A percentile compares a stretch with the other conserved stretches of the same genome.
Conservation (phyloP, 2,329 filamentous ascomycete species). For the Fusarium sp. region DNA sequence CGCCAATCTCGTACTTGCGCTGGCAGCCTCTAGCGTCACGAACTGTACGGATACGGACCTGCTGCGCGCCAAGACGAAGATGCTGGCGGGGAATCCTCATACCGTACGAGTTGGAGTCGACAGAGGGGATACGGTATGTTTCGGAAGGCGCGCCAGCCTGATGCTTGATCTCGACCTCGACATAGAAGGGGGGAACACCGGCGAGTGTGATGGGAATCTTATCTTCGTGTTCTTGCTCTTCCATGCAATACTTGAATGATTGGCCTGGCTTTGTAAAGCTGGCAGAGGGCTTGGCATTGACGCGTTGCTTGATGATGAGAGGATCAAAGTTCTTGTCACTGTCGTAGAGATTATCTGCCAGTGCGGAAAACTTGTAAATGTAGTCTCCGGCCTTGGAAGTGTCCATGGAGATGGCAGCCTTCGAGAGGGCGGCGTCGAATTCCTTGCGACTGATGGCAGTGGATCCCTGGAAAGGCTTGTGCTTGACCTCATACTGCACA, state of each 20-base stretch:
- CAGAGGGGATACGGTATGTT: conserved; percentile 84
- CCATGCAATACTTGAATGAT: conserved; percentile 95
- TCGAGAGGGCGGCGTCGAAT: conserved; percentile 82
- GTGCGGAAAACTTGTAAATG: conserved; percentile 86
- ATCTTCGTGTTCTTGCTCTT: conserved; percentile 86
- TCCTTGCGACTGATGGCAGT: conserved; percentile 77
- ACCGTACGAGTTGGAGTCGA: conserved; percentile 80
- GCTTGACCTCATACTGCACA: conserved; percentile 84
- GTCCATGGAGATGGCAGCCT: conserved; percentile 87
- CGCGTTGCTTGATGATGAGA: conserved; percentile 83
- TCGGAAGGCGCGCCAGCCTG: conserved; percentile 86
- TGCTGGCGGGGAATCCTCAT: conserved; percentile 89
- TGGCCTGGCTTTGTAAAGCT: conserved; percentile 89
- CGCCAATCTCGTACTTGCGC: conserved; percentile 79
- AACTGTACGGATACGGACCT: conserved; percentile 90
- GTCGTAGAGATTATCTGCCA: conserved; percentile 90
- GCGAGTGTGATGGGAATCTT: conserved; percentile 89
- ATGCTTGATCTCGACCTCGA: conserved; percentile 95
- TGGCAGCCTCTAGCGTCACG: conserved; percentile 91
- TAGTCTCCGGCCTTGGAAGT: conserved; percentile 87
- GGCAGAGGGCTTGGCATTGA: conserved; percentile 87
- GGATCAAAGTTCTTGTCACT: conserved; percentile 77
- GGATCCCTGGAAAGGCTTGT: conserved; percentile 78
- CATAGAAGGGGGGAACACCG: conserved; percentile 87
- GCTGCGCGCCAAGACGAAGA: conserved; percentile 90